Evolutionary conservation across 129 eudicot genomes (phyloP), one percentile per base, ranked within the genome.

Genomic region (Saposhnikovia divaricata): DNA sequence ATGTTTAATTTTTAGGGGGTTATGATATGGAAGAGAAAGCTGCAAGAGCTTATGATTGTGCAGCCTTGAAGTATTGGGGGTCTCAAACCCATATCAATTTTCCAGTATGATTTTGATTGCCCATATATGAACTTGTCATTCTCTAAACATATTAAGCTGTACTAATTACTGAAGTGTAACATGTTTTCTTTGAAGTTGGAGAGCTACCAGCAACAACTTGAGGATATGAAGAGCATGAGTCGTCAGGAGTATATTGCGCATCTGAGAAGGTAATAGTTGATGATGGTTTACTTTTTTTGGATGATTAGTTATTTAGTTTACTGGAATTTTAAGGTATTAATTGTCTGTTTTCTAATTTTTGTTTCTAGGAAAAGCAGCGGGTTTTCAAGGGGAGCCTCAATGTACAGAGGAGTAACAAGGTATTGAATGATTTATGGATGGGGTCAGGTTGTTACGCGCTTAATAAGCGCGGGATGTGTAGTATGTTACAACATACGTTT

Each of bases 21-120:
- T 93, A 93, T 88, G 98, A 93, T 78, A 88, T 89, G 95, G 98
- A 93, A 88, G 97, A 88, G 81, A 93, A 93, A 81, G 98, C 98
- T 72, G 98, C 98, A 31, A 87, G 95, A 87, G 94, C 98, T n/a
- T 93, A 93, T 83, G 98, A 93, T 86, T 86, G 85, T 55, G 98
- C 98, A 5, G 96, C 96, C 13, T 84, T 93, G 3, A 93, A 91
- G 75, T 93, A 93, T 31, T 93, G 98, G 98, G 98, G 98, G 70
- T 78, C 89, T 23, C 84, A 91, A 8, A 89, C 98, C 59, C 98
- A 93, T 75, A 93, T 89, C 44, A 93, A 93, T 71, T 93, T 91
- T 57, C 86, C 90, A 13, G 98, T 93, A 93, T 39, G 84, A 74
- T 72, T 2, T 47, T 1, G 42, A n/a, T 9, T n/a, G 28, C 34